phyloP scores from a whole-genome alignment of 805 yeast species.

The Saccharomycodes ludwigii region DNA sequence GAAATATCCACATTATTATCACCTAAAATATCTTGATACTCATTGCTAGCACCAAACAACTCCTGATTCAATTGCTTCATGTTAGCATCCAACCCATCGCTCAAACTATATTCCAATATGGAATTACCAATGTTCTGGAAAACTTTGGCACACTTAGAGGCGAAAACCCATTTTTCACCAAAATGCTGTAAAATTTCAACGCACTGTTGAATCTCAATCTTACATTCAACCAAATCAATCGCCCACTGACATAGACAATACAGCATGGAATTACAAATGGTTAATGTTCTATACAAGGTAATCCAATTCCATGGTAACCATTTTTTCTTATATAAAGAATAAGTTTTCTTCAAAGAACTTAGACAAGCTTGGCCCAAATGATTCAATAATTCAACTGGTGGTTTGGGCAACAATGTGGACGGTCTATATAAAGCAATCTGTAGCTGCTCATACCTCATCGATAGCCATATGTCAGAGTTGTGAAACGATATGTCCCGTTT shows the following conservation, averaged over 20 bases:
- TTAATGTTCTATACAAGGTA: slow-evolving; percentile 32
- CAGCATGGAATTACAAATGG: slow-evolving; percentile 34
- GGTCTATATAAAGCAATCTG: slow-evolving; percentile 37
- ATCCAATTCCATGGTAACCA: slow-evolving; percentile 39
- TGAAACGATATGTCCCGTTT: slow-evolving; percentile 24
- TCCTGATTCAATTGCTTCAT: slow-evolving; percentile 30
- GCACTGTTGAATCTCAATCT: slow-evolving; percentile 33
- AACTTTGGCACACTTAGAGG: slow-evolving; percentile 31
- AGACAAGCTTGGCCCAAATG: slow-evolving; percentile 33
- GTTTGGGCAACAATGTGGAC: slow-evolving; percentile 34
- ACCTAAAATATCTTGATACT: slow-evolving; percentile 34
- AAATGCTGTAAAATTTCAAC: slow-evolving; percentile 35
- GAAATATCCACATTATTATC: slow-evolving; percentile 35
- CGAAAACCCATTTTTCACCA: slow-evolving; percentile 35
- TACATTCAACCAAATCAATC: slow-evolving; percentile 33
- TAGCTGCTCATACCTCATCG: slow-evolving; percentile 33
- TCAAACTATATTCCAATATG: slow-evolving; percentile 31
- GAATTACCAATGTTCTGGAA: slow-evolving; percentile 32
- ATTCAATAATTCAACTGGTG: slow-evolving; percentile 28
- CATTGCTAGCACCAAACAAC: slow-evolving; percentile 31
- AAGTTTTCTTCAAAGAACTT: slow-evolving; percentile 33
- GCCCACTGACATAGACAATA: slow-evolving; percentile 36
- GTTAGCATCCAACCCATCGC: slow-evolving; percentile 26
- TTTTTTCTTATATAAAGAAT: slow-evolving; percentile 31
- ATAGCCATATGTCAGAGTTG: slow-evolving; percentile 24